These are phyloP conservation scores for Polygonum maritimum DNA, from an alignment of 148 eudicot species.

Conservation along the genomic window DNA sequence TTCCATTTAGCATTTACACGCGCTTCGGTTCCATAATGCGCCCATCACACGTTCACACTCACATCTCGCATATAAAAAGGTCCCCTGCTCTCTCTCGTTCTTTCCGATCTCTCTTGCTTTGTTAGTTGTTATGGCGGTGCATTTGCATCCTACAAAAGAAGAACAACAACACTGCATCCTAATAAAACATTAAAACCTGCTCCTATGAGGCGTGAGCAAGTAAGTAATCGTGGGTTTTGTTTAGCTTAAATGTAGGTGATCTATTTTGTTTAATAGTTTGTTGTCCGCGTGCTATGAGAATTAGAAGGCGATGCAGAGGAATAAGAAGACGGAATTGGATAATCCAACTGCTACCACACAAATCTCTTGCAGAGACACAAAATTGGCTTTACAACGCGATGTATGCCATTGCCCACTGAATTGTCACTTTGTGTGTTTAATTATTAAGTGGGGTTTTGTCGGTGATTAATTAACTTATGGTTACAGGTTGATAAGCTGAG, in stretches of 20 bases:
- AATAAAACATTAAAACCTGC: neutral
- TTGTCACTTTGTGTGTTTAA: neutral
- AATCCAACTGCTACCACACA: constrained; percentile 2
- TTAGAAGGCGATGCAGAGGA: constrained; percentile 8
- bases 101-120: neutral
- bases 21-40: neutral
- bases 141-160: neutral
- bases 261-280: neutral
- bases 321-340: neutral
- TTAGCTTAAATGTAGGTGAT: neutral
- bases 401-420: neutral
- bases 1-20: neutral
- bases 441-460: neutral
- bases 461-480: neutral
- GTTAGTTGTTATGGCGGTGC: neutral
- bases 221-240: neutral
- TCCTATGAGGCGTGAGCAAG: neutral
- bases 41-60: neutral
- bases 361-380: constrained; percentile 10
- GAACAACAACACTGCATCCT: neutral
- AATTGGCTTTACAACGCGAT: constrained; percentile 15
- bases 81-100: neutral
- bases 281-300: neutral
- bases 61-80: neutral
- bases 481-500: constrained; percentile 66